phyloP scores from a whole-genome alignment of 768 basidiomycete species.

The Boletales sp. region DNA sequence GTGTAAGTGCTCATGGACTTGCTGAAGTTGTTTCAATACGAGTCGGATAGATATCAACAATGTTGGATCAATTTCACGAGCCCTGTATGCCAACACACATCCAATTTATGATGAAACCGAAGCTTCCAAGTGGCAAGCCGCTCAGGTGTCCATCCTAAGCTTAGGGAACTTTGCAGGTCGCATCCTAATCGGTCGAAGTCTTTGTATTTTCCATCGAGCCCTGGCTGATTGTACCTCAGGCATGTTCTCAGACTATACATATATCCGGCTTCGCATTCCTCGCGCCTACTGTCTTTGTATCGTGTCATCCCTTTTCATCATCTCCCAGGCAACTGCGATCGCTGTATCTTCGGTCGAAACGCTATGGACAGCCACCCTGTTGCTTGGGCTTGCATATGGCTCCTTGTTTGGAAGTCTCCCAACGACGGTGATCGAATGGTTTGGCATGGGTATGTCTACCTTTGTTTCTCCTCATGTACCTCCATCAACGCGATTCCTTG shows the following conservation, averaged over 20 bases:
- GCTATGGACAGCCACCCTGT: conserved; percentile 52
- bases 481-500: background rate
- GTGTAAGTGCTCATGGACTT: conserved; percentile 43
- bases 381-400: conserved; percentile 56
- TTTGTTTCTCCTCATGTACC: background rate
- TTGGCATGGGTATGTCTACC: conserved; percentile 66
- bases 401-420: conserved; percentile 70
- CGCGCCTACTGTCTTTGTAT: conserved; percentile 66
- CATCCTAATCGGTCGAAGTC: conserved; percentile 59
- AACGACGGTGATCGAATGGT: conserved; percentile 81
- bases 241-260: conserved; percentile 59
- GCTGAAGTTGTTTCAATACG: background rate
- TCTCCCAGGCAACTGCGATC: conserved; percentile 65
- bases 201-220: background rate
- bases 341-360: conserved; percentile 51
- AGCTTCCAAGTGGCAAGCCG: conserved; percentile 73
- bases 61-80: conserved; percentile 75
- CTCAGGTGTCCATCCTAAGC: conserved; percentile 81
- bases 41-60: conserved; percentile 69
- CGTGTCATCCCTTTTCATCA: conserved; percentile 62
- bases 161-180: conserved; percentile 80
- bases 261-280: conserved; percentile 54
- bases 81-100: conserved; percentile 57
- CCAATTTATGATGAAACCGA: conserved; percentile 59
- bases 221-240: conserved; percentile 36